Base-by-base conservation (phyloP, 345 rosid species). In the Citrus inodora region DNA sequence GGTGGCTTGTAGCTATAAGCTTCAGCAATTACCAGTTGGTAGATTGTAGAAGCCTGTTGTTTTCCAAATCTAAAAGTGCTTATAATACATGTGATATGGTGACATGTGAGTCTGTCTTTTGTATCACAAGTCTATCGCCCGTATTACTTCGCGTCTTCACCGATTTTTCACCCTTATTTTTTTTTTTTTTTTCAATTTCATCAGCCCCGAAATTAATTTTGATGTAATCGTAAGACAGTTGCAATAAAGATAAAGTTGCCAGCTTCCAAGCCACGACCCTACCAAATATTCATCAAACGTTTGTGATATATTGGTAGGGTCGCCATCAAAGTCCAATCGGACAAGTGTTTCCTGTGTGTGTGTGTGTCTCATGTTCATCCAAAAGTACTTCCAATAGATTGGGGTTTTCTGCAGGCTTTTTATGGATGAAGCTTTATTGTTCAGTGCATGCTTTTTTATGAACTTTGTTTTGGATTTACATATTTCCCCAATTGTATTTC, bases 41-140 rank as follows among this genome's bases (percentile, higher is more conserved):
- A 59, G 58, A 17, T 53, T 19, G 58, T 17, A 53, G 71, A 64
- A 60, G 63, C 37, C 55, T n/a, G 71, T 76, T 53, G 72, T 55
- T 76, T 76, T 76, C 79, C 55, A 67, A 66, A 76, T 16, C 72
- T 16, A 35, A 67, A 66, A 33, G 28, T n/a, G 0, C 10, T 24
- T 40, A 6, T 8, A 19, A 21, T 14, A 35, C 78, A 75, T 62
- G 78, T 64, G 78, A 75, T 19, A 42, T 0, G 21, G 21, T 48
- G 42, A 76, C 78, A 64, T 75, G 78, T 63, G 78, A 74, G 6
- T 5, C 61, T 28, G 38, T 19, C 60, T 70, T 51, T 51, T 28
- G 38, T 28, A 14, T 75, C 78, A 75, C 70, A 74, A 74, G 76
- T 67, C 25, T 10, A 25, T 16, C 67, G 0, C 37, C 40, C 61